Percentiles rank a stretch among this genome's conserved stretches.
phyloP scores from a whole-genome alignment of 2,329 filamentous ascomycete species.

The Cytospora piceae region DNA sequence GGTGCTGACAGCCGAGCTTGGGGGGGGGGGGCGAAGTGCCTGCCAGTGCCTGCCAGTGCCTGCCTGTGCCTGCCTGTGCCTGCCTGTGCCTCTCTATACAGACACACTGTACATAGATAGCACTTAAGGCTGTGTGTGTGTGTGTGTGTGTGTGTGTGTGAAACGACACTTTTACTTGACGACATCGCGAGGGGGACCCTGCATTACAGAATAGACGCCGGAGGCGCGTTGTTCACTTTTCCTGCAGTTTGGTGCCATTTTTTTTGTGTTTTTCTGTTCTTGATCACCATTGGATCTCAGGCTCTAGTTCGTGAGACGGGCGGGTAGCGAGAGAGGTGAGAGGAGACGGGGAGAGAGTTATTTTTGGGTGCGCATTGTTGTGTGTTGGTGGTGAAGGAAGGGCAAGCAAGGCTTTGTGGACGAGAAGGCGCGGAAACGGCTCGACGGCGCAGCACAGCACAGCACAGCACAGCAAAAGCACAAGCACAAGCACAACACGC shows the following conservation, averaged over 20 bases:
- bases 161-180: conserved; percentile 6
- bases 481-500: neutral
- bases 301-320: conserved; percentile 6
- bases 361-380: conserved; percentile 10
- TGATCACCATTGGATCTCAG: conserved; percentile 6
- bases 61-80: conserved; percentile 21
- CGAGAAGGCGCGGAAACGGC: conserved; percentile 1
- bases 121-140: conserved; percentile 19
- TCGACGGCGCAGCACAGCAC: neutral
- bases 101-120: no score
- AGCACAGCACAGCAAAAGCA: neutral
- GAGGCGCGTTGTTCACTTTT: neutral
- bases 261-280: neutral
- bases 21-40: conserved; percentile 20
- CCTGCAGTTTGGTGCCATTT: neutral
- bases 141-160: neutral
- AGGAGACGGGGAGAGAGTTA: neutral
- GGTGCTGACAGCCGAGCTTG: conserved; percentile 12
- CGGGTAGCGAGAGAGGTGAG: neutral
- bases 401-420: neutral
- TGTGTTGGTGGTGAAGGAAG: neutral
- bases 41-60: conserved; percentile 1
- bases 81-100: no score
- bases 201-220: conserved; percentile 1
- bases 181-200: conserved; percentile 4